Conservation (phyloP, 2,329 filamentous ascomycete species). For the Exophiala mesophila region DNA sequence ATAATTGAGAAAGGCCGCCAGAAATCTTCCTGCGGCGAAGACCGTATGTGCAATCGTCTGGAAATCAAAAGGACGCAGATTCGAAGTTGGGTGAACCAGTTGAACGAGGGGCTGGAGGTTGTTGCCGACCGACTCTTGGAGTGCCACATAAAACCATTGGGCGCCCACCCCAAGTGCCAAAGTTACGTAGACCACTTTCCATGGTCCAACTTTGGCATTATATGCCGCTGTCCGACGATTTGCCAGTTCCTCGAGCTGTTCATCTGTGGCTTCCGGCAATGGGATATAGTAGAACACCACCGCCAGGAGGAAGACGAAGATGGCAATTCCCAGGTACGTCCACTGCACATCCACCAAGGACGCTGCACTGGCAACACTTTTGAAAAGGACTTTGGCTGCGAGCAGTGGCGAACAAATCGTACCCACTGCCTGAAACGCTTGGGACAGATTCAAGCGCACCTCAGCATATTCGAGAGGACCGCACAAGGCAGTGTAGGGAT, state of each 20-base stretch:
- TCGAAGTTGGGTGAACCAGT: constrained; percentile 30
- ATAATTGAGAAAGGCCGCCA: constrained; percentile 49
- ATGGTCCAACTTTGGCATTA: constrained; percentile 38
- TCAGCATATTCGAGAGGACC: constrained; percentile 58
- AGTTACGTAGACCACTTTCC: constrained; percentile 53
- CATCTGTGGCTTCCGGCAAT: constrained; percentile 58
- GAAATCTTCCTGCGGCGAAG: constrained; percentile 55
- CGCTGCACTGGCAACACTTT: constrained; percentile 42
- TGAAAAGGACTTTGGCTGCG: constrained; percentile 56
- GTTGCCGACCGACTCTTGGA: constrained; percentile 53
- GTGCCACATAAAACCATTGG: constrained; percentile 58
- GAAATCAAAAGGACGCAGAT: constrained; percentile 38
- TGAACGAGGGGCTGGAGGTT: constrained; percentile 44
- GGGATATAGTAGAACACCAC: constrained; percentile 58
- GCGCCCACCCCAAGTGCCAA: constrained; percentile 51
- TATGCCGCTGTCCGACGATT: constrained; percentile 49
- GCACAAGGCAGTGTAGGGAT: constrained; percentile 59
- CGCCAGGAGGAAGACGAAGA: constrained; percentile 56
- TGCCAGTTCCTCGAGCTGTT: constrained; percentile 53
- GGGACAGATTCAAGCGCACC: constrained; percentile 55
- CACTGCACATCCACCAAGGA: constrained; percentile 59
- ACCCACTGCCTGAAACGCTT: constrained; percentile 58
- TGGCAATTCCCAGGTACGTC: constrained; percentile 59
- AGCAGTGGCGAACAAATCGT: constrained; percentile 56
- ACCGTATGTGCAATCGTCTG: constrained; percentile 53